Evolutionary conservation across 2,329 filamentous ascomycete species (phyloP).

Genomic region (Verruconis gallopava): DNA sequence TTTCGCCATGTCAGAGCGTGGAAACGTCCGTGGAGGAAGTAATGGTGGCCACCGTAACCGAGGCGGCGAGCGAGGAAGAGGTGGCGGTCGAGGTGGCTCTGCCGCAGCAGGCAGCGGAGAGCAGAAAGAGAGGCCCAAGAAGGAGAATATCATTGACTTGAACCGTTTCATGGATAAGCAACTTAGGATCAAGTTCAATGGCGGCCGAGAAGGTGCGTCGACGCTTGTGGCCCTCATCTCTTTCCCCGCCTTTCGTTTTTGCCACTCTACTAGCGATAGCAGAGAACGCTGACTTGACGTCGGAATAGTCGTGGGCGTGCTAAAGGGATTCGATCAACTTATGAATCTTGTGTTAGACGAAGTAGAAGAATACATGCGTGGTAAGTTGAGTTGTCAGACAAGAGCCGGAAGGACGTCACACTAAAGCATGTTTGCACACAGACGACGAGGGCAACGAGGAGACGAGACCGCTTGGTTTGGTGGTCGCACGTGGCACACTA

Average conservation of each 20-base stretch:
- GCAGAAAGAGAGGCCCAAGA: conserved; percentile 70
- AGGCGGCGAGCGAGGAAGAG: conserved; percentile 23
- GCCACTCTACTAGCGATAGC: conserved; percentile 2
- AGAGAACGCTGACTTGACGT: neutral
- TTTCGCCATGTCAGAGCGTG: conserved; percentile 50
- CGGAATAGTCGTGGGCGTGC: conserved; percentile 62
- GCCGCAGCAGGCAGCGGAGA: conserved; percentile 22
- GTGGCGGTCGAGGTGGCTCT: conserved; percentile 17
- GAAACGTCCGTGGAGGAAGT: conserved; percentile 35
- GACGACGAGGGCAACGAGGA: conserved; percentile 88
- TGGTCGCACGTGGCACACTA: conserved; percentile 80
- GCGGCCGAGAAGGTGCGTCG: conserved; percentile 71
- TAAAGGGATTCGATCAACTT: conserved; percentile 93
- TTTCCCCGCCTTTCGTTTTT: neutral
- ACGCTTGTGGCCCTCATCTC: conserved; percentile 4
- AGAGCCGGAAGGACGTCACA: neutral
- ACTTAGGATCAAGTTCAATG: conserved; percentile 92
- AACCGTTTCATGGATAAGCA: conserved; percentile 95
- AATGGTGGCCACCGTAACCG: conserved; percentile 28
- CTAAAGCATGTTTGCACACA: conserved; percentile 25
- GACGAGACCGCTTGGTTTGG: conserved; percentile 66
- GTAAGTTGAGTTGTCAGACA: conserved; percentile 43
- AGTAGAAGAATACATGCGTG: conserved; percentile 78
- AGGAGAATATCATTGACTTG: conserved; percentile 95
- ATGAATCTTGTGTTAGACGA: conserved; percentile 98